Conservation (phyloP, 352 stramenopile genomes). For the Thalassiosira allenii region DNA sequence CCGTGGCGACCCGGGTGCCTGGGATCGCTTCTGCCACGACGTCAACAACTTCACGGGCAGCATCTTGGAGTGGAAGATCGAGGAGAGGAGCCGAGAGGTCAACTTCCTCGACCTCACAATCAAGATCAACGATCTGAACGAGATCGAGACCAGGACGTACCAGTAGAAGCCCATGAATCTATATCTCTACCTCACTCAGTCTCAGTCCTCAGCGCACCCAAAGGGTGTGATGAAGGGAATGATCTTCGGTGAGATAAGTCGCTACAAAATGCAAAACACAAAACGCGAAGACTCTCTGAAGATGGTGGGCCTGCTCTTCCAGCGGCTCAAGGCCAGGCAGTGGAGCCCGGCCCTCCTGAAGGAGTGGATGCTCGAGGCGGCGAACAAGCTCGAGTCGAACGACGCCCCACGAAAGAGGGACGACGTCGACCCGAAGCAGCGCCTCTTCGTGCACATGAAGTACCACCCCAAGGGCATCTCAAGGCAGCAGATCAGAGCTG, state of each 20-base stretch:
- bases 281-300: neutral
- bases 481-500: neutral
- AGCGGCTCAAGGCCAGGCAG: neutral
- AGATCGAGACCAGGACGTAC: constrained; percentile 18
- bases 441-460: neutral
- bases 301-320: neutral
- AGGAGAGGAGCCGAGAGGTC: neutral
- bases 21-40: neutral
- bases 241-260: constrained; percentile 2
- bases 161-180: constrained; percentile 17
- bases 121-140: constrained; percentile 9
- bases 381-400: neutral
- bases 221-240: constrained; percentile 6
- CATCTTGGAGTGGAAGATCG: constrained; percentile 16
- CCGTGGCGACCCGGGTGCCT: neutral
- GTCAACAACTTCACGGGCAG: neutral
- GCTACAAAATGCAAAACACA: neutral
- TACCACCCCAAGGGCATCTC: neutral
- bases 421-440: neutral
- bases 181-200: constrained; percentile 29
- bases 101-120: constrained; percentile 30
- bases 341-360: neutral
- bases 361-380: neutral
- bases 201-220: constrained; percentile 15
- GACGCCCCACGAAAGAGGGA: neutral